Base-by-base conservation (phyloP, 257 asterid genomes). In the Gentiana dahurica region DNA sequence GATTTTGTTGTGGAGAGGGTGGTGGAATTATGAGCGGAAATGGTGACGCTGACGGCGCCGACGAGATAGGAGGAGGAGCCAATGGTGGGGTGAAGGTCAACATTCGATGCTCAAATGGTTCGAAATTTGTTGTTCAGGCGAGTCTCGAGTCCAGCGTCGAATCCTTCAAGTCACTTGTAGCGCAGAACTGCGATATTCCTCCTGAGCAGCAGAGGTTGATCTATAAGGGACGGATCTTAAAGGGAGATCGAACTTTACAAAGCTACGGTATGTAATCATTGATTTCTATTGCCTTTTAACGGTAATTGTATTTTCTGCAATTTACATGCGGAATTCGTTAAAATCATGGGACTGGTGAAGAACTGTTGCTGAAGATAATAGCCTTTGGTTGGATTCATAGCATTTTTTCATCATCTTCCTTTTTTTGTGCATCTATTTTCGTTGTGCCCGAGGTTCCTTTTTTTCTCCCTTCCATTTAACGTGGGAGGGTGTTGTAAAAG, bases 161-260 rank as follows among this genome's bases (percentile, higher is more conserved):
- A 68, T 57, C 74, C 12, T 81, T 81, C 68, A 81, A 78, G 75
- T 68, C 78, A 34, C 36, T 64, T 51, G 62, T 81, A 13, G 75
- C 72, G 24, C 68, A 65, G 78, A 72, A 68, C 13, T 74, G 80
- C 58, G 80, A 74, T 11, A 62, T 82, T 56, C 79, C 87, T 3
- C 57, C 73, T n/a, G 74, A 70, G 45, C 80, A 70, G 65, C 90
- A 79, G 72, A 76, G 84, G 12, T 54, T 79, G 65, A 76, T 79
- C 74, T 79, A 82, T 55, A 79, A 77, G 48, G 90, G 90, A 39
- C 79, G 90, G 77, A 72, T 82, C 71, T 61, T 82, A 59, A 82
- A 82, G 72, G 86, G 79, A 54, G 86, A 82, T 60, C 86, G 79
- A 64, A 77, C 87, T 70, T 77, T 79, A 11, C 50, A 34, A 45